Percentiles rank a stretch among this genome's conserved stretches.
Evolutionary conservation across 164 flowering plant genomes (phyloP).

Genomic region (Brasenia schreberi): DNA sequence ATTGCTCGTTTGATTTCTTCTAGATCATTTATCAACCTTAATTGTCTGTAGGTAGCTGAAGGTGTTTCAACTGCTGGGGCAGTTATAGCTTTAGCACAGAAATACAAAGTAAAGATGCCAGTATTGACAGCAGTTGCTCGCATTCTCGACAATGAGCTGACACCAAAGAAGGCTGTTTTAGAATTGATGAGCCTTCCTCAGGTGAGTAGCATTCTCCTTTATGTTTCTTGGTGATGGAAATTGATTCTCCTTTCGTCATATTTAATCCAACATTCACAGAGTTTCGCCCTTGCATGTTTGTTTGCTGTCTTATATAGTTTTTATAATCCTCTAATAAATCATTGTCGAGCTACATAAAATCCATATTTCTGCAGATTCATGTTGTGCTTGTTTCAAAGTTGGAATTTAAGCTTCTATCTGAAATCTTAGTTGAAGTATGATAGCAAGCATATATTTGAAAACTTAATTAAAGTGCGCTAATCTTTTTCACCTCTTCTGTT

Average conservation of each 20-base stretch:
- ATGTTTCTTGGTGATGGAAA: too few relatives aligned
- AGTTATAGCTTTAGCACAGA: conserved; percentile 88
- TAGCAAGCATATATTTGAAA: too few relatives aligned
- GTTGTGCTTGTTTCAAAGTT: too few relatives aligned
- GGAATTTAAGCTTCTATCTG: too few relatives aligned
- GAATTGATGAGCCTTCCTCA: conserved; percentile 94
- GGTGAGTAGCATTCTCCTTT: conserved; percentile 22
- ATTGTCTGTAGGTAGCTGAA: conserved; percentile 67
- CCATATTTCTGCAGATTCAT: too few relatives aligned
- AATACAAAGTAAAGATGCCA: conserved; percentile 92
- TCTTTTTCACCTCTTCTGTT: too few relatives aligned
- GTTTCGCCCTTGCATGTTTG: background rate
- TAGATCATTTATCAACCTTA: background rate
- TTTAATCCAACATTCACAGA: background rate
- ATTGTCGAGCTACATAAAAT: too few relatives aligned
- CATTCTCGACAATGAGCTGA: conserved; percentile 82
- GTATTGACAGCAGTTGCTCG: conserved; percentile 94
- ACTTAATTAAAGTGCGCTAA: too few relatives aligned
- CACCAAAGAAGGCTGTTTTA: conserved; percentile 76
- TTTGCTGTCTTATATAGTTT: background rate
- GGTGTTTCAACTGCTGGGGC: conserved; percentile 98
- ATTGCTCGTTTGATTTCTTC: background rate
- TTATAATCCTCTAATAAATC: background rate
- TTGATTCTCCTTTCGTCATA: too few relatives aligned
- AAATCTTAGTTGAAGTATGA: too few relatives aligned